Base-by-base conservation (phyloP, 352 stramenopile genomes). In the Phytophthora uliginosa region DNA sequence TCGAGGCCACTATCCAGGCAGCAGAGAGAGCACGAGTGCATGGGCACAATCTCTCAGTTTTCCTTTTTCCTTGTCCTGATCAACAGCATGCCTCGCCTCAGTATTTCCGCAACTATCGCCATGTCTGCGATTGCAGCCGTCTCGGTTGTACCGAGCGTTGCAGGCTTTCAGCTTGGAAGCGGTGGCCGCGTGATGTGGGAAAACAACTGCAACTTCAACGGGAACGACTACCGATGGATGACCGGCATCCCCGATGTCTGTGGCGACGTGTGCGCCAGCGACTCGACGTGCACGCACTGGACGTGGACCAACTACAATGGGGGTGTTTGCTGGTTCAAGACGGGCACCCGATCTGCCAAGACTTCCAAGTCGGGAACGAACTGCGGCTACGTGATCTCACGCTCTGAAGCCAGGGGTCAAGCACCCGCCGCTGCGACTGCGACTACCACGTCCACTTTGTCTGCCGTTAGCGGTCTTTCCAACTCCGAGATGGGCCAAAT, bases 321-420 rank as follows among this genome's bases (percentile, higher is more conserved):
- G 24, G 75, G 75, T 34, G 77, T 62, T 22, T 83, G 80, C 67
- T 88, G 78, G 80, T 66, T 88, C 31, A 88, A 85, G 65, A 71
- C 18, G 40, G 76, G 76, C 12, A 36, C 61, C 0, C 63, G 60
- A 33, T 71, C 33, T 20, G 31, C 58, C 4, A 71, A 80, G 64
- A 57, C 60, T 13, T 34, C 28, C 2, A 77, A 74, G 52, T 74
- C 58, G 52, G 74, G 69, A 53, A 69, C 69, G 4, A 69, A 71
- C 22, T 85, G 80, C 40, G 78, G 80, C 33, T 84, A 85, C 56
- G 78, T 85, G 1, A 40, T 78, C 26, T 73, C 63, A 31, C 72
- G 72, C 42, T 79, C 38, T 1, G 54, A 71, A 59, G 36, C 48
- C 4, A 66, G 59, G 59, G 38, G 18, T 2, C 52, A 66, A 69